Percentiles rank a stretch among this genome's conserved stretches.
Evolutionary conservation across 371 early-diverging fungal genomes (phyloP).

Genomic region (Syncephalastrum contaminatum): DNA sequence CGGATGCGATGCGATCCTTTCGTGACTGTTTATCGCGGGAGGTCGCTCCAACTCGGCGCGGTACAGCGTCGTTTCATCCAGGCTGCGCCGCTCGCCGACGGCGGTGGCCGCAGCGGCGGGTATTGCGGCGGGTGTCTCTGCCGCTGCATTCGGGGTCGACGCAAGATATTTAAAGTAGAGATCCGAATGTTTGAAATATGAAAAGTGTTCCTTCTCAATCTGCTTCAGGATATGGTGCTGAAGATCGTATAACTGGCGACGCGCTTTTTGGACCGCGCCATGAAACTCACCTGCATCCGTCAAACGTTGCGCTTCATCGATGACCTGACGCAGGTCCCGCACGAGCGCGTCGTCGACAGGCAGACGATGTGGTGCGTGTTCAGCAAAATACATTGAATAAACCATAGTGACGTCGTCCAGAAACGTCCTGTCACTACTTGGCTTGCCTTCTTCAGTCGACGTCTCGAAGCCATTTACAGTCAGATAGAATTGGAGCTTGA

Average conservation of each 20-base stretch:
- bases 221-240: conserved; percentile 62
- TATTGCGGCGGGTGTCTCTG: conserved; percentile 12
- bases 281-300: conserved; percentile 11
- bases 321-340: conserved; percentile 23
- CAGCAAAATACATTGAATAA: conserved; percentile 70
- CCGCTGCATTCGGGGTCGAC: conserved; percentile 37
- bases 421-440: conserved; percentile 34
- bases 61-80: conserved; percentile 31
- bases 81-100: conserved; percentile 23
- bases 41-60: neutral
- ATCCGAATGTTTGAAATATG: conserved; percentile 63
- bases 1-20: neutral
- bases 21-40: neutral
- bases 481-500: conserved; percentile 76
- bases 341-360: conserved; percentile 26
- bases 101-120: too few species aligned
- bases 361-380: conserved; percentile 49
- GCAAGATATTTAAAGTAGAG: conserved; percentile 67
- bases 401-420: conserved; percentile 64
- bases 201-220: conserved; percentile 64
- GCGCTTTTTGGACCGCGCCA: conserved; percentile 17
- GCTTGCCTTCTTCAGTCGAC: conserved; percentile 8
- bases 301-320: conserved; percentile 20
- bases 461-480: conserved; percentile 69
- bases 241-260: conserved; percentile 28